Evolutionary conservation across 2,329 filamentous ascomycete species (phyloP).

Genomic region (Penicillium sp.): DNA sequence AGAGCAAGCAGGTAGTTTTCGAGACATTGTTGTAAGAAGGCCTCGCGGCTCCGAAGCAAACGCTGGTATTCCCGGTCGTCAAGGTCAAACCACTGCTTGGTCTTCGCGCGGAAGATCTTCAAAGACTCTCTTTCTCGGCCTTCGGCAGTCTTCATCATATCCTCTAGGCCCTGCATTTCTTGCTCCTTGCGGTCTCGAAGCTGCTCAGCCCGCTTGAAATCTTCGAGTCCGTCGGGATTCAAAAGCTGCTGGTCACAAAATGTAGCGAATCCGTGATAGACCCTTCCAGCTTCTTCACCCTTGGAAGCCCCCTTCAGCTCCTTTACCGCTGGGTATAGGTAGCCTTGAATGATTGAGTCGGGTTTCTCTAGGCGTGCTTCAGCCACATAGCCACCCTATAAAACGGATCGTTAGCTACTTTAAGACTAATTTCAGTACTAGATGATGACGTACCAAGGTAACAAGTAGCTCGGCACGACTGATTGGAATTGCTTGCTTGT

Average conservation of each 20-base stretch:
- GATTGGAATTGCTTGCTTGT: conserved; percentile 65
- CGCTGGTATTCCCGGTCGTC: conserved; percentile 82
- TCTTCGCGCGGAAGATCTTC: conserved; percentile 60
- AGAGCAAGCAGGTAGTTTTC: conserved; percentile 90
- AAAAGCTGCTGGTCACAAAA: conserved; percentile 95
- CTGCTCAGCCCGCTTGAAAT: conserved; percentile 73
- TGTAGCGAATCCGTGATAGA: conserved; percentile 89
- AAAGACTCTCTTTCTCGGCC: conserved; percentile 54
- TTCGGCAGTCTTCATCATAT: conserved; percentile 49
- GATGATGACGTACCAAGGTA: conserved; percentile 58
- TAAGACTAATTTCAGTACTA: not conserved
- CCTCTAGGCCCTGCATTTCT: conserved; percentile 70
- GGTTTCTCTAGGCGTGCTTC: conserved; percentile 87
- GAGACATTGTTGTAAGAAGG: conserved; percentile 80
- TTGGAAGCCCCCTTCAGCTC: conserved; percentile 66
- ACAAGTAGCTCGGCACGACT: conserved; percentile 75
- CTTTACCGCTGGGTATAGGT: conserved; percentile 75
- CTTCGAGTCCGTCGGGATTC: conserved; percentile 76
- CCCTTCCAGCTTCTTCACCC: conserved; percentile 72
- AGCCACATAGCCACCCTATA: conserved; percentile 73
- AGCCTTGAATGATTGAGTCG: conserved; percentile 79
- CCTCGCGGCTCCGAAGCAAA: conserved; percentile 67
- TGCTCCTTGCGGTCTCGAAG: conserved; percentile 74
- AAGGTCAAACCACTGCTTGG: conserved; percentile 83
- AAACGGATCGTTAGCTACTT: conserved; percentile 3